A percentile compares a stretch with the other conserved stretches of the same genome.
Conservation (phyloP, 2,329 filamentous ascomycete genomes). For the Zasmidium citrigriseum region DNA sequence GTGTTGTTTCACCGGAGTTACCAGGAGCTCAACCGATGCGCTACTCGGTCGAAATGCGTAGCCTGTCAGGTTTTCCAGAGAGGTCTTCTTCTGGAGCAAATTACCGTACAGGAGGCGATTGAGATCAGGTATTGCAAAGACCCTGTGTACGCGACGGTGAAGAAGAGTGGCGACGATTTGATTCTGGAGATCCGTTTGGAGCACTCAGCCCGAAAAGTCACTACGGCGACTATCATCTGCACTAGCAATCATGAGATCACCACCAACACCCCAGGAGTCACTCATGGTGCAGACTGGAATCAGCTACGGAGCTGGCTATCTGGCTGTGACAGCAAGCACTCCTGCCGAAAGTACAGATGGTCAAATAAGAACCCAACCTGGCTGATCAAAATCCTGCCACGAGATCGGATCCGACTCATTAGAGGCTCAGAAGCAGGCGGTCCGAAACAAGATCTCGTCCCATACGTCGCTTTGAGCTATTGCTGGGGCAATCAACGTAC, state of each 20-base stretch:
- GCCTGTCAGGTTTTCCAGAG: slow-evolving; percentile 6
- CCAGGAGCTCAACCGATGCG: not conserved
- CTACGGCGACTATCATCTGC: slow-evolving; percentile 1
- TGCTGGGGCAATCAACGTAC: slow-evolving; percentile 1
- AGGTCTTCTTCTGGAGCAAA: not conserved
- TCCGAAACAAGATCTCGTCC: not conserved
- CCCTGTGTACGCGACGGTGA: not conserved
- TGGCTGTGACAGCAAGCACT: not conserved
- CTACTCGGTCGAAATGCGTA: not conserved
- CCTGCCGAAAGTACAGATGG: not conserved
- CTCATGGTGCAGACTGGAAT: not conserved
- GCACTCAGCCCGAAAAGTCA: too few species aligned
- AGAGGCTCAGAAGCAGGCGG: not conserved
- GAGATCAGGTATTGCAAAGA: not conserved
- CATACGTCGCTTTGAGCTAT: slow-evolving; percentile 8
- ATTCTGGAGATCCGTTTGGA: not conserved
- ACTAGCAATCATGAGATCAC: not conserved
- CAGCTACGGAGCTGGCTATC: not conserved
- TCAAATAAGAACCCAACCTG: slow-evolving; percentile 2
- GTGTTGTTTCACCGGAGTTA: slow-evolving; percentile 1
- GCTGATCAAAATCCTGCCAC: not conserved
- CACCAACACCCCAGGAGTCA: not conserved
- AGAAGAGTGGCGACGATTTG: not conserved
- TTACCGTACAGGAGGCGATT: not conserved
- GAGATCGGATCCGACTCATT: not conserved